These are phyloP conservation scores for Rhodomyrtus tomentosa DNA, from an alignment of 345 rosid species.

Conservation along the genomic window DNA sequence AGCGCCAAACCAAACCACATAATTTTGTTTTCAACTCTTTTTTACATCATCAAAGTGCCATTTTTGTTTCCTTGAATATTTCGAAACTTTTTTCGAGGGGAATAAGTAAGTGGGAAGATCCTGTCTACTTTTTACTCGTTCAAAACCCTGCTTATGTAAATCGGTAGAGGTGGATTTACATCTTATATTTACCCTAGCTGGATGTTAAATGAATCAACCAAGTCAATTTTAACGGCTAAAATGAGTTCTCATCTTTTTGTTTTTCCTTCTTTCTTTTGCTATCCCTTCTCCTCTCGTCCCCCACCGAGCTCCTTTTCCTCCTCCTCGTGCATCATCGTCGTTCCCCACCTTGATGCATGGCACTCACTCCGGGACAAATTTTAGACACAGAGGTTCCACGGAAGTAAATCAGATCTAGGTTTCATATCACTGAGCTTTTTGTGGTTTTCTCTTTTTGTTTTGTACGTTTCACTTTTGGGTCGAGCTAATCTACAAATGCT, in stretches of 20 bases:
- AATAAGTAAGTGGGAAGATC: no score
- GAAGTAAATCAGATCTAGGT: background rate
- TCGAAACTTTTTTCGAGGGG: background rate
- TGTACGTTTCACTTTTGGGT: background rate
- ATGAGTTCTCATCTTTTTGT: background rate
- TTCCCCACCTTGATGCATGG: background rate
- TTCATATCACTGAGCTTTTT: background rate
- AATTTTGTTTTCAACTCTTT: background rate
- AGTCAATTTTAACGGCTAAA: background rate
- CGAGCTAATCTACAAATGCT: background rate
- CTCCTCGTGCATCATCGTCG: background rate
- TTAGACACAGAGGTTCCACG: background rate
- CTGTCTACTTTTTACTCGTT: background rate
- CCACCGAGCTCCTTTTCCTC: background rate
- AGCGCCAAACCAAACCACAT: background rate
- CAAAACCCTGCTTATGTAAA: background rate
- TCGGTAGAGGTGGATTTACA: background rate
- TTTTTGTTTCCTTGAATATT: background rate
- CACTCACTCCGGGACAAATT: background rate
- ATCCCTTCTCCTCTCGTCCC: no score
- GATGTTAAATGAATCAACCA: background rate
- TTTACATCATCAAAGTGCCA: background rate
- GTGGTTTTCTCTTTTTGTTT: background rate
- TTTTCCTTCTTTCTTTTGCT: background rate
- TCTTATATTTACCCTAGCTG: background rate